Conservation (phyloP, 148 eudicot genomes). For the Arctostaphylos glauca region DNA sequence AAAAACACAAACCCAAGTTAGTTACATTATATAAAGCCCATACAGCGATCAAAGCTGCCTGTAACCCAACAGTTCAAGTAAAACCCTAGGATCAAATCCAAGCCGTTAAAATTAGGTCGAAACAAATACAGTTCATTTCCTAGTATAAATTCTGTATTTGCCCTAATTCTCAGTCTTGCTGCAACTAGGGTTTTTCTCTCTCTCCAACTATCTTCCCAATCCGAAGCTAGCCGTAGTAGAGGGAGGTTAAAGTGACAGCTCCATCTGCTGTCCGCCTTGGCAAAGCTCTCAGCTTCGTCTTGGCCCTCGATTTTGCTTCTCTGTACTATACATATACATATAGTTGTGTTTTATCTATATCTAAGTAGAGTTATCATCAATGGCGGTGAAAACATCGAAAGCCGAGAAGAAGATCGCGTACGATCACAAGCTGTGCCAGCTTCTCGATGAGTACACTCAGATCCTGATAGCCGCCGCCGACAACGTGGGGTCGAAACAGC, state of each 20-base stretch:
- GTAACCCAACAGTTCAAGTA: not conserved
- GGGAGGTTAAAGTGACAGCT: conserved; percentile 48
- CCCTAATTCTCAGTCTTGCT: not conserved
- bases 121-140: not conserved
- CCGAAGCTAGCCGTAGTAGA: conserved; percentile 1
- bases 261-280: conserved; percentile 38
- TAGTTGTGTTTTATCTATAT: not conserved
- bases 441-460: conserved; percentile 40
- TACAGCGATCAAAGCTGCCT: too few relatives aligned
- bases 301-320: conserved; percentile 34
- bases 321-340: conserved; percentile 7
- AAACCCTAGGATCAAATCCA: not conserved
- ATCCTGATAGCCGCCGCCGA: conserved; percentile 36
- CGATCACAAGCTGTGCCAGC: conserved; percentile 34
- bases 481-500: conserved; percentile 41
- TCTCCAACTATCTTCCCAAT: not conserved
- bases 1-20: too few relatives aligned
- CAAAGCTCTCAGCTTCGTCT: conserved; percentile 31
- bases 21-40: not conserved
- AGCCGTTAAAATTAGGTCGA: conserved; percentile 18
- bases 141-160: not conserved
- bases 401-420: conserved; percentile 39
- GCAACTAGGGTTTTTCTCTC: conserved; percentile 20
- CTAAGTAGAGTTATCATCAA: not conserved
- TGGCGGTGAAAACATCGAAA: conserved; percentile 32